Conservation (phyloP, 78 protist species). For the Guillardia theta region DNA sequence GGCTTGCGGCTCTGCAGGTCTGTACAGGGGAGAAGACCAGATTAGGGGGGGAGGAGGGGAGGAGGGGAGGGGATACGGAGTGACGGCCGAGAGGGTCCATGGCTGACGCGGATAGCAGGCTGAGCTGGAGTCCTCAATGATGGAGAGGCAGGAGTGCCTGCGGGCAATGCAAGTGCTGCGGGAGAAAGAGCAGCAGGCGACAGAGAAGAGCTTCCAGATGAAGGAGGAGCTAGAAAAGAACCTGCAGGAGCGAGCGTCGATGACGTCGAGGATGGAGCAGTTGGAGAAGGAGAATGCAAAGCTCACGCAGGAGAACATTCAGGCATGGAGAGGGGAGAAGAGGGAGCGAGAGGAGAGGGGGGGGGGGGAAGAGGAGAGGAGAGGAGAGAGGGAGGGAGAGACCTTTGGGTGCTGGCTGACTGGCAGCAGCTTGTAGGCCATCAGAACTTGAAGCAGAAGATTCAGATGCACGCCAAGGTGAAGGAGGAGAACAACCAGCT, state of each 20-base stretch:
- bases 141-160: not conserved
- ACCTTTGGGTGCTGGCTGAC: not conserved
- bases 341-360: not conserved
- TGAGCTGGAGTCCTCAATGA: not conserved
- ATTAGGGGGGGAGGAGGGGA: too few relatives aligned
- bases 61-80: too few relatives aligned
- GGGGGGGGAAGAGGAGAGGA: not conserved
- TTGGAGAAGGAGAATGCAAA: not conserved
- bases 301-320: not conserved
- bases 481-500: conserved; percentile 49
- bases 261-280: not conserved
- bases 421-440: conserved; percentile 20
- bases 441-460: conserved; percentile 40
- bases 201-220: not conserved
- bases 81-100: too few relatives aligned
- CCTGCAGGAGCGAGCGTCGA: not conserved
- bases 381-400: not conserved
- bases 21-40: too few relatives aligned
- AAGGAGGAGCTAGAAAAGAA: not conserved
- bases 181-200: not conserved
- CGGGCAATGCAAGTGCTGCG: not conserved
- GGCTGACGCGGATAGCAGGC: not conserved
- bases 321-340: not conserved
- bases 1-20: too few relatives aligned
- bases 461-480: conserved; percentile 20